Evolutionary conservation across 2,329 filamentous ascomycete genomes (phyloP), one percentile per base, ranked within the genome.

Genomic region (Calonectria fujianensis): DNA sequence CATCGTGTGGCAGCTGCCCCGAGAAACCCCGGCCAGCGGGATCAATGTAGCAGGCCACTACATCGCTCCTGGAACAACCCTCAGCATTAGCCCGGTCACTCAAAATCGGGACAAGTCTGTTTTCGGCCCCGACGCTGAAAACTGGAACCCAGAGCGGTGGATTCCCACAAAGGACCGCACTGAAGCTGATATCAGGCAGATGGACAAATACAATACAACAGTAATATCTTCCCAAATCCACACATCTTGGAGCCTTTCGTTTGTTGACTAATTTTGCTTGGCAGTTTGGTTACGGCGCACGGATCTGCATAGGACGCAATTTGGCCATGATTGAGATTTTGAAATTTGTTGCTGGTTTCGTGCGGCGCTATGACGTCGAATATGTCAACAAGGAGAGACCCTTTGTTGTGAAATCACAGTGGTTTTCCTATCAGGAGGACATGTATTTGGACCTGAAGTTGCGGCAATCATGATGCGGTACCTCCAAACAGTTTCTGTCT

Each of bases 281-380:
- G n/a, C 3, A 61, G 57, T 61, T 61, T 61, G 57, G 57, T 14
- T 61, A 61, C 24, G 57, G 57, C 13, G n/a, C 35, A 27, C 57
- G 57, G 5, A 41, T 20, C 16, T 61, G 57, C n/a, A 61, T 61
- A 5, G 57, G 57, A 8, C 57, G 57, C 5, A 61, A 61, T 41
- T 41, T 61, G 35, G 57, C 57, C n/a, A 27, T 61, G 57, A 41
- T 61, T 16, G 57, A 61, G 35, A 61, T 61, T 41, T 41, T 61
- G 13, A 61, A 61, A n/a, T 61, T 61, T 24, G 39, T 41, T 20
- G 57, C 57, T 39, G 57, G 57, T 11, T 61, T 61, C 20, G 32
- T 61, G 24, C 57, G 57, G 11, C 57, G 57, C 13, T 61, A 61
- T 27, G 57, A 61, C 8, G 57, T 41, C 5, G 57, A 61, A n/a